phyloP scores from a whole-genome alignment of 805 yeast species.

The Kluyveromyces dobzhanskii region DNA sequence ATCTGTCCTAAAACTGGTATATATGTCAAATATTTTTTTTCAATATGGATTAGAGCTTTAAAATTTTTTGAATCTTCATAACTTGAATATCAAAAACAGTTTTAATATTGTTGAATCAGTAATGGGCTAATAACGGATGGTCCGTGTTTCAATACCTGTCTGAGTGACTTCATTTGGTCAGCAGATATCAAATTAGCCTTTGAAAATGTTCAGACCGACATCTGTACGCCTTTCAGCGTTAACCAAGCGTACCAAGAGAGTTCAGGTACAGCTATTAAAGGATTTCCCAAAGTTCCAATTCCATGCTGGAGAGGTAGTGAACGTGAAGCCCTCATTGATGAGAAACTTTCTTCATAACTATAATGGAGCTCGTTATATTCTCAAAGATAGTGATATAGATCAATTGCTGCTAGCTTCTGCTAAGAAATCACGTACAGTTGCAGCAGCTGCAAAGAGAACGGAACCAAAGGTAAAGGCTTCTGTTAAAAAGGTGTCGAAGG shows the following conservation, averaged over 20 bases:
- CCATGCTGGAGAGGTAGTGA: slow-evolving; percentile 56
- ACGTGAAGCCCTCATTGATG: slow-evolving; percentile 76
- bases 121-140: no score
- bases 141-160: no score
- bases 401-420: slow-evolving; percentile 8
- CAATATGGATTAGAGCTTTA: no score
- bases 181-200: not conserved
- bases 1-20: no score
- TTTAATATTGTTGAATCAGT: no score
- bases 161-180: no score
- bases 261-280: slow-evolving; percentile 66
- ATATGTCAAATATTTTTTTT: no score
- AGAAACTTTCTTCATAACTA: slow-evolving; percentile 62
- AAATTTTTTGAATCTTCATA: no score
- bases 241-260: slow-evolving; percentile 44
- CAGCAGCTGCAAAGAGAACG: not conserved
- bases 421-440: slow-evolving; percentile 8
- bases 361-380: slow-evolving; percentile 69
- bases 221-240: slow-evolving; percentile 31
- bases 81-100: no score
- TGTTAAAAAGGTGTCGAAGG: not conserved
- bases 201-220: slow-evolving; percentile 18
- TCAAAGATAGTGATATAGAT: slow-evolving; percentile 24
- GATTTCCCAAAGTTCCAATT: slow-evolving; percentile 58
- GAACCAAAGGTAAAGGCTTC: slow-evolving; percentile 1